Evolutionary conservation across 2,329 filamentous ascomycete species (phyloP).

Genomic region (Colletotrichum karsti): DNA sequence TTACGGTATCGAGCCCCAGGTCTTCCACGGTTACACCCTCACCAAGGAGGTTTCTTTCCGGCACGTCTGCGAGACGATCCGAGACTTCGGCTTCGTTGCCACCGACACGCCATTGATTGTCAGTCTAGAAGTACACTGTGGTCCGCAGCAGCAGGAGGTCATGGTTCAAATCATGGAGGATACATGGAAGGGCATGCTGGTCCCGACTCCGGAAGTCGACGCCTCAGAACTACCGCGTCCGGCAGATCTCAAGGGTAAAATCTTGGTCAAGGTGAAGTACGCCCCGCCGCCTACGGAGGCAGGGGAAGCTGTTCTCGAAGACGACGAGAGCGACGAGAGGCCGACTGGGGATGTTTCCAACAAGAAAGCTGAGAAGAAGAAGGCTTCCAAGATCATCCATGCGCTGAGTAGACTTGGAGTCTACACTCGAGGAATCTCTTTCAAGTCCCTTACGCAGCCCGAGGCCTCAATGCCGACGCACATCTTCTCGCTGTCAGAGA

Average conservation of each 20-base stretch:
- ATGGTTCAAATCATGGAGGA: slow-evolving; percentile 95
- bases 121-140: slow-evolving; percentile 91
- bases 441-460: slow-evolving; percentile 79
- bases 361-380: slow-evolving; percentile 41
- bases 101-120: slow-evolving; percentile 89
- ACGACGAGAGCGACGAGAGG: slow-evolving; percentile 44
- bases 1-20: slow-evolving; percentile 71
- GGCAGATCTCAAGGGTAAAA: slow-evolving; percentile 76
- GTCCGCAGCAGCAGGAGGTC: slow-evolving; percentile 79
- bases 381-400: slow-evolving; percentile 73
- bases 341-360: slow-evolving; percentile 46
- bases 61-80: slow-evolving; percentile 83
- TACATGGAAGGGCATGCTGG: slow-evolving; percentile 78
- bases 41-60: slow-evolving; percentile 90
- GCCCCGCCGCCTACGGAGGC: slow-evolving; percentile 51
- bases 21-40: slow-evolving; percentile 88
- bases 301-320: slow-evolving; percentile 41
- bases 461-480: slow-evolving; percentile 72
- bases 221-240: slow-evolving; percentile 70
- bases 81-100: slow-evolving; percentile 78
- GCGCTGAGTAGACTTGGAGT: slow-evolving; percentile 79
- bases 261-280: slow-evolving; percentile 85
- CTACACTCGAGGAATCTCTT: slow-evolving; percentile 85
- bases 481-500: slow-evolving; percentile 75
- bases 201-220: slow-evolving; percentile 62